phyloP scores from a whole-genome alignment of 345 rosid species.

The Rhodomyrtus tomentosa region DNA sequence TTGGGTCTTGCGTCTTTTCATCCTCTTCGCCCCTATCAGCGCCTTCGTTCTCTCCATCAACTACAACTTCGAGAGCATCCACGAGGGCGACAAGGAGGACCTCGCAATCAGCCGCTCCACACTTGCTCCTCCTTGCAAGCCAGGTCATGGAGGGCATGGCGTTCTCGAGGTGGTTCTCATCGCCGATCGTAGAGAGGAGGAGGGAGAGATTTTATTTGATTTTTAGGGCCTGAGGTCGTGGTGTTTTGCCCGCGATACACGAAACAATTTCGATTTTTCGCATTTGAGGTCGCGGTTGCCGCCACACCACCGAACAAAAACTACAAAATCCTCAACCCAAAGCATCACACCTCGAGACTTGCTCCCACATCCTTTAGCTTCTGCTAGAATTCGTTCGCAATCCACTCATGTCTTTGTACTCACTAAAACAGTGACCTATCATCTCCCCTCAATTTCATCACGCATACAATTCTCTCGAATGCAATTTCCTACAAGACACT shows the following conservation, averaged over 20 bases:
- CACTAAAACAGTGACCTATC: too few species aligned
- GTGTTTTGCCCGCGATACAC: neutral
- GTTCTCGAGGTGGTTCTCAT: constrained; percentile 37
- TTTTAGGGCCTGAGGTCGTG: neutral
- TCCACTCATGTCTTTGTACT: neutral
- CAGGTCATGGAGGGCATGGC: constrained; percentile 80
- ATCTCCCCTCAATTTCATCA: too few species aligned
- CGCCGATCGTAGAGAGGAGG: constrained; percentile 21
- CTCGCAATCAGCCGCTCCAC: constrained; percentile 58
- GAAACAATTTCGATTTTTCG: neutral
- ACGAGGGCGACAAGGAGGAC: constrained; percentile 51
- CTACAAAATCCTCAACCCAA: neutral
- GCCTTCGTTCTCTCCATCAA: constrained; percentile 55
- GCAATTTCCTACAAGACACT: too few species aligned
- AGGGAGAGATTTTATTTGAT: neutral
- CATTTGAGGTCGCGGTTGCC: neutral
- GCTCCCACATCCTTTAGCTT: neutral
- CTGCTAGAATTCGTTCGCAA: neutral
- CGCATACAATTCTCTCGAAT: too few species aligned
- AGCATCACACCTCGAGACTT: neutral
- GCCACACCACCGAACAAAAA: neutral
- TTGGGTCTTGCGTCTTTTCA: constrained; percentile 36
- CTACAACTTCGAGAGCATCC: constrained; percentile 54
- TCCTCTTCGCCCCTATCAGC: constrained; percentile 25
- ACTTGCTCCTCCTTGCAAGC: constrained; percentile 55